These are phyloP conservation scores for Exidia glandulosa DNA, from an alignment of 768 basidiomycete species.

Conservation along the genomic window DNA sequence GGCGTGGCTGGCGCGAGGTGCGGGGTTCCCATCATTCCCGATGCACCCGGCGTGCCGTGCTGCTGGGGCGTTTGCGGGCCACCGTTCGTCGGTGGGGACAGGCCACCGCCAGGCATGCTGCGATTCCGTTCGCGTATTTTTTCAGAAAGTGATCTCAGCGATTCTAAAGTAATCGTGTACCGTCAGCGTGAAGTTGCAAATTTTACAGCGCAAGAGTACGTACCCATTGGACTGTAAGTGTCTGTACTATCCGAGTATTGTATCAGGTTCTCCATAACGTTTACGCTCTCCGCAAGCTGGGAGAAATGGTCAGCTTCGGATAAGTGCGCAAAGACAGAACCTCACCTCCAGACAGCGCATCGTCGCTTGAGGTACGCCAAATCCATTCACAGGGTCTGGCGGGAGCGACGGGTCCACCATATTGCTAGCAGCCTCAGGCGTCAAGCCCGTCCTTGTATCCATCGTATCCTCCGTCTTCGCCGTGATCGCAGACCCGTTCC, in stretches of 20 bases:
- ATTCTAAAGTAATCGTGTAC: slow-evolving; percentile 20
- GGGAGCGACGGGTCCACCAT: slow-evolving; percentile 60
- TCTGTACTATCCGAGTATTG: background rate
- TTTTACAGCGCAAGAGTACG: background rate
- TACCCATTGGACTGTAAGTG: background rate
- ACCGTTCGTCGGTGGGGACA: background rate
- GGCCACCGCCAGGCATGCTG: slow-evolving; percentile 1
- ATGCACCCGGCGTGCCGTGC: background rate
- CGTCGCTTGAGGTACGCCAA: slow-evolving; percentile 80
- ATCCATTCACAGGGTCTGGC: slow-evolving; percentile 75
- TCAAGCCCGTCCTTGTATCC: background rate
- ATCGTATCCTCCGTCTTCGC: slow-evolving; percentile 2
- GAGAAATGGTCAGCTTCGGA: slow-evolving; percentile 3
- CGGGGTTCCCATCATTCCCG: background rate
- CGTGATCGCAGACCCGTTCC: slow-evolving; percentile 2
- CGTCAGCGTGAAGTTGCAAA: background rate
- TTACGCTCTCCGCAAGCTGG: slow-evolving; percentile 1
- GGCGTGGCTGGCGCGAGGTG: background rate
- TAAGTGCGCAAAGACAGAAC: no score
- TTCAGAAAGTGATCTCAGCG: slow-evolving; percentile 30
- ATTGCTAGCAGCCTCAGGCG: slow-evolving; percentile 23
- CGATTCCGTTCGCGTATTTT: slow-evolving; percentile 22
- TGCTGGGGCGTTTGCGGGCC: background rate
- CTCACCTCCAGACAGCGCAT: slow-evolving; percentile 79
- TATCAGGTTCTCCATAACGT: background rate